Conservation (phyloP, 495 filamentous ascomycete species). For the Podospora comata region DNA sequence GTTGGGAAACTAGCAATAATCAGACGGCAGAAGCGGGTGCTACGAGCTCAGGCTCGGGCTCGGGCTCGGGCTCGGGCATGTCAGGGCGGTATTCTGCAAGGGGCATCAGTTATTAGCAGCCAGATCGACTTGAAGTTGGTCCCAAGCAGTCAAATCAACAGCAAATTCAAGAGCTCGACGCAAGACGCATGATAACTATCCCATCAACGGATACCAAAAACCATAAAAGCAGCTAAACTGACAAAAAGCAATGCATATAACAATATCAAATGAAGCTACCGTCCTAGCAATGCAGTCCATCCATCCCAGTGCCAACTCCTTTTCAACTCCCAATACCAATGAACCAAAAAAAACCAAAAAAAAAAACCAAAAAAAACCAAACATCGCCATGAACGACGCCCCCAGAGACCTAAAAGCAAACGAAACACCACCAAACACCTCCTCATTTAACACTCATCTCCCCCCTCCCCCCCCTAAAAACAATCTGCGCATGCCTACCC, state of each 20-base stretch:
- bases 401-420: background rate
- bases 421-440: background rate
- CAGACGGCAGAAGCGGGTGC: background rate
- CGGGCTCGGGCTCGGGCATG: background rate
- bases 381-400: background rate
- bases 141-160: background rate
- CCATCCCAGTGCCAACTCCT: background rate
- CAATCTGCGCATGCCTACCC: constrained; percentile 50
- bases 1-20: background rate
- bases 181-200: background rate
- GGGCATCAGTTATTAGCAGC: too few relatives aligned
- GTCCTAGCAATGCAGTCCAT: background rate
- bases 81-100: background rate
- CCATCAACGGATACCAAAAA: background rate
- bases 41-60: background rate
- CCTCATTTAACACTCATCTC: constrained; percentile 28
- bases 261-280: background rate
- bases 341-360: background rate
- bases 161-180: background rate
- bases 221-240: background rate
- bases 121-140: background rate
- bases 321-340: background rate
- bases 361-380: background rate
- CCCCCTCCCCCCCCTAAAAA: constrained; percentile 41
- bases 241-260: constrained; percentile 1